phyloP scores from a whole-genome alignment of 805 yeast genomes.

The Candida yuanshanica region DNA sequence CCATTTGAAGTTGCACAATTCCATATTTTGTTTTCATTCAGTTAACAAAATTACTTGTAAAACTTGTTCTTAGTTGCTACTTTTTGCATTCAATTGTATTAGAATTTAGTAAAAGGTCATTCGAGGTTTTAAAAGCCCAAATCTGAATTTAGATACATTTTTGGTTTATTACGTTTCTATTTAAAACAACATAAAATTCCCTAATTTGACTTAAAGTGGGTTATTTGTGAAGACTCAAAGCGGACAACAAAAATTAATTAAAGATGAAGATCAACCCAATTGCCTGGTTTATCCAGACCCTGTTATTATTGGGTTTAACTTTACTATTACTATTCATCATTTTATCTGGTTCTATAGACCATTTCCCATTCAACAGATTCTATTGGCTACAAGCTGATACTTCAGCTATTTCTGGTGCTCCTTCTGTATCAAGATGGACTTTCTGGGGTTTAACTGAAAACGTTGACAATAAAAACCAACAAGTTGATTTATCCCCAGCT shows the following conservation, averaged over 20 bases:
- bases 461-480: slow-evolving; percentile 27
- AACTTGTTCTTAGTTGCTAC: too few relatives aligned
- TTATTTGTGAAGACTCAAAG: too few relatives aligned
- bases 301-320: slow-evolving; percentile 29
- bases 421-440: slow-evolving; percentile 63
- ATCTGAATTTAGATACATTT: neutral
- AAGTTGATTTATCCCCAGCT: slow-evolving; percentile 51
- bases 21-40: too few relatives aligned
- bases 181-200: neutral
- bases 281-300: slow-evolving; percentile 10
- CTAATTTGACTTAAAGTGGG: neutral
- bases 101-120: too few relatives aligned
- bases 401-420: slow-evolving; percentile 42
- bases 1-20: too few relatives aligned
- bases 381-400: slow-evolving; percentile 74
- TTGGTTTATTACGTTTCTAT: neutral
- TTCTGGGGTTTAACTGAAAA: slow-evolving; percentile 72
- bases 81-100: too few relatives aligned
- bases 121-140: neutral
- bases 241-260: neutral
- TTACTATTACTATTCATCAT: slow-evolving; percentile 50
- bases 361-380: slow-evolving; percentile 56
- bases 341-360: slow-evolving; percentile 56
- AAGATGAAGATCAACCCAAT: slow-evolving; percentile 7
- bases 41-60: too few relatives aligned